Base-by-base conservation (phyloP, 495 filamentous ascomycete genomes). In the Trichocladium uniseriatum region DNA sequence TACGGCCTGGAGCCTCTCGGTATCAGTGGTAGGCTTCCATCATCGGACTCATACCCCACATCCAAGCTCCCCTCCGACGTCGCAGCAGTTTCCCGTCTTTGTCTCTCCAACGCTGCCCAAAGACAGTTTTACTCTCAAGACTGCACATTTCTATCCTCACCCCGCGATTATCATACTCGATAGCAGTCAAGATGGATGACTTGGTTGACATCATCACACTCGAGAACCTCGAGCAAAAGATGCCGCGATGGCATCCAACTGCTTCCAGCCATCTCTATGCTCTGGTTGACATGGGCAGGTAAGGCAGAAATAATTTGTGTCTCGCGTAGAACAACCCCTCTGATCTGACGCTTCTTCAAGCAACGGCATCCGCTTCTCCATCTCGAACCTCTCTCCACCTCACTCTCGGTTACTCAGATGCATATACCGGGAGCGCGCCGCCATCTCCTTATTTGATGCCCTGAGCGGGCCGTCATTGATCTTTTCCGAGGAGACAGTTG, bases 351-450 rank as follows among this genome's bases (percentile, higher is more conserved):
- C 1, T 20, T 49, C 11, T 45, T 35, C 3, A 56, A 94, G 90
- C 70, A 96, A 96, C 76, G 90, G 89, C 51, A 91, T 96, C 55
- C 89, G 90, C 38, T 94, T 94, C 71, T 91, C 86, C 8, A 88
- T 96, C 51, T 85, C 89, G 8, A 79, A 87, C 47, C 76, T 95
- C 27, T 76, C 82, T 1, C 79, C 81, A 7, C 79, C 83, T 2
- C 79, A 70, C 3, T 70, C 82, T 14, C 82, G 90, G 13, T 76
- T 89, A 27, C 74, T 94, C 22, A 84, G 75, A 15, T 89, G 83
- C 29, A 52, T 94, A 45, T 92, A 87, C 62, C 79, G 79, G 51
- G 82, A 89, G 57, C 82, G 90, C 6, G 78, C 79, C 18, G 79
- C 77, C 40, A 87, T 96, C 56, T 94, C 89, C 0, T 72, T 95